Evolutionary conservation across 2,329 filamentous ascomycete genomes (phyloP).

Genomic region (Penicillium concentricum): DNA sequence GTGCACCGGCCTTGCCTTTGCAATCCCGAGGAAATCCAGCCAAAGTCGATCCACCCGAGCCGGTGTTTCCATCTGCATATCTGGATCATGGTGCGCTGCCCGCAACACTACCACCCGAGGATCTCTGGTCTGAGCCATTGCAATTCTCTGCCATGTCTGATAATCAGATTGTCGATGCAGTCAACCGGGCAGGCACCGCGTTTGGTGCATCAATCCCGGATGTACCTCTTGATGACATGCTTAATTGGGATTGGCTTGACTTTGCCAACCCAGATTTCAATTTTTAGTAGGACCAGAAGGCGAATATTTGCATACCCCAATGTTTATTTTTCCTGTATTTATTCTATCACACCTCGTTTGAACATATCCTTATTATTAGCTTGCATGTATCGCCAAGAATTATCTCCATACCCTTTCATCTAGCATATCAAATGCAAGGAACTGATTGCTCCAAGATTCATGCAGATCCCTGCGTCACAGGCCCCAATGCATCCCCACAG

Average conservation of each 20-base stretch:
- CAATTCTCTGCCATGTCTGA: constrained; percentile 70
- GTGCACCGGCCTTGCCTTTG: constrained; percentile 28
- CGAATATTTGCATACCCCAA: background rate
- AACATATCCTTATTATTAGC: background rate
- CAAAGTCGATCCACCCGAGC: constrained; percentile 10
- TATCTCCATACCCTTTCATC: background rate
- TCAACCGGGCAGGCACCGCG: constrained; percentile 62
- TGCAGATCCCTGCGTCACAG: background rate
- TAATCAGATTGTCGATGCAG: constrained; percentile 64
- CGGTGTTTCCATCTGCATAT: constrained; percentile 12
- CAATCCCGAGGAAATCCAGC: constrained; percentile 8
- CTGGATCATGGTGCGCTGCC: constrained; percentile 11
- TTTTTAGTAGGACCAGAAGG: constrained; percentile 17
- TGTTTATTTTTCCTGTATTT: background rate
- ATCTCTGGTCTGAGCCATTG: constrained; percentile 52
- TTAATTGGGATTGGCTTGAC: constrained; percentile 58
- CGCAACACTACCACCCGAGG: constrained; percentile 25
- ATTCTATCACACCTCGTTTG: background rate
- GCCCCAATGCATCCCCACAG: background rate
- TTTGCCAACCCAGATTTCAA: constrained; percentile 36
- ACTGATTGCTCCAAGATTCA: background rate
- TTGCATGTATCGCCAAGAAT: background rate
- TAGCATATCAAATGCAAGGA: background rate
- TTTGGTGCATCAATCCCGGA: constrained; percentile 58
- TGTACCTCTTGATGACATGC: constrained; percentile 60